phyloP scores from a whole-genome alignment of 177 flowering plant species.

The Vitis hybrid region DNA sequence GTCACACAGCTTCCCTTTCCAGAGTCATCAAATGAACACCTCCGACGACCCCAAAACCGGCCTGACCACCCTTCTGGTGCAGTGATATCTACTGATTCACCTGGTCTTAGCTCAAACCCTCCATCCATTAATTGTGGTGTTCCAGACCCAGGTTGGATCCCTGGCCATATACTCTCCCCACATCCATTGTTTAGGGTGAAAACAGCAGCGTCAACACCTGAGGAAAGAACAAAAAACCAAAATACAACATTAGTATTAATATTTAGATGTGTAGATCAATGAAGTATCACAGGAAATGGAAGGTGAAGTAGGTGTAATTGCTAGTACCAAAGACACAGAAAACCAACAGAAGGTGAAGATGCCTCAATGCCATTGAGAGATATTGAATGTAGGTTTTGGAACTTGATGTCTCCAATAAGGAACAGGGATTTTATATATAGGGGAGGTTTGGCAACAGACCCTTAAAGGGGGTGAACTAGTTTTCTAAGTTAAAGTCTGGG shows the following conservation, averaged over 20 bases:
- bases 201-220: constrained; percentile 21
- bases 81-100: constrained; percentile 1
- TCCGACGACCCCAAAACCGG: constrained; percentile 30
- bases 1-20: constrained; percentile 26
- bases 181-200: constrained; percentile 28
- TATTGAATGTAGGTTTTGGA: neutral
- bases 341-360: constrained; percentile 2
- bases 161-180: constrained; percentile 27
- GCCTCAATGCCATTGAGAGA: constrained; percentile 2
- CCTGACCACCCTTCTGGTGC: constrained; percentile 31
- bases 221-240: neutral
- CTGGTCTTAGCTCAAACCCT: constrained; percentile 21
- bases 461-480: neutral
- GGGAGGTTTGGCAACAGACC: neutral
- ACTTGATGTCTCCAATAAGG: too few relatives aligned
- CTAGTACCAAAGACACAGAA: constrained; percentile 1
- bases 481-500: too few relatives aligned
- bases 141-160: constrained; percentile 26
- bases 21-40: constrained; percentile 23
- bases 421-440: neutral
- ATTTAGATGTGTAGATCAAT: too few relatives aligned
- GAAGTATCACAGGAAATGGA: neutral
- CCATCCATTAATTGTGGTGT: constrained; percentile 19
- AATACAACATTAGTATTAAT: neutral
- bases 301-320: neutral